A percentile compares a stretch with the other conserved stretches of the same genome.
phyloP scores from a whole-genome alignment of 176 grass and related monocot genomes.

The Thalia dealbata region DNA sequence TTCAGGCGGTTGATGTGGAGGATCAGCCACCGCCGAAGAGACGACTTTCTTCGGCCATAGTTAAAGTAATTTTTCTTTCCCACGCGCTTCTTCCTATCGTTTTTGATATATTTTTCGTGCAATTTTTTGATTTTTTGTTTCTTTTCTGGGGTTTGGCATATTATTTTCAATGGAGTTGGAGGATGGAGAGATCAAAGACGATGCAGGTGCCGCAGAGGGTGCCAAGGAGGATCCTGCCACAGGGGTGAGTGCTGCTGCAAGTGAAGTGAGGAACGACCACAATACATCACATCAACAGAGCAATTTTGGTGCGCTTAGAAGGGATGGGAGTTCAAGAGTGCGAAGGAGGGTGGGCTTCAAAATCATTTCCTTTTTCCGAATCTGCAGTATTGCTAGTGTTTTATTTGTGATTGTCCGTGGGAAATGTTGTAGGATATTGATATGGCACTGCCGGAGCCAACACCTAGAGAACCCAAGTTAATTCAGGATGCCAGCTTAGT shows the following conservation, averaged over 20 bases:
- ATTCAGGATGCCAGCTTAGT: constrained; percentile 60
- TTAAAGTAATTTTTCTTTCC: constrained; percentile 39
- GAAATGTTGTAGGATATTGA: constrained; percentile 51
- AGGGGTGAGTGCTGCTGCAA: constrained; percentile 5
- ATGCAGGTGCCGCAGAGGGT: constrained; percentile 24
- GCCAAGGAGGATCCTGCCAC: not conserved
- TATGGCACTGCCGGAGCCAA: constrained; percentile 59
- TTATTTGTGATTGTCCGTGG: constrained; percentile 13
- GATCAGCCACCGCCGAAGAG: constrained; percentile 61
- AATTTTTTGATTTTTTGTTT: not conserved
- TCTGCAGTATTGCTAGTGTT: not conserved
- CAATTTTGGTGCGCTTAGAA: constrained; percentile 45
- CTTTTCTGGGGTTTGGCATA: not conserved
- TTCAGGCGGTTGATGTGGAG: constrained; percentile 42
- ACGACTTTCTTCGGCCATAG: constrained; percentile 63
- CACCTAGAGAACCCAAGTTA: constrained; percentile 69
- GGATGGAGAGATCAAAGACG: constrained; percentile 36
- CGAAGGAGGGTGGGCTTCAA: constrained; percentile 41
- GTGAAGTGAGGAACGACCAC: constrained; percentile 31
- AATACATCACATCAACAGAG: constrained; percentile 17
- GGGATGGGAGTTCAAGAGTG: constrained; percentile 36
- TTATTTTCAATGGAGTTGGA: constrained; percentile 39
- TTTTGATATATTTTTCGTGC: not conserved
- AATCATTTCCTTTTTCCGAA: not conserved
- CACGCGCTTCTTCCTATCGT: not conserved